Evolutionary conservation across 2,329 filamentous ascomycete species (phyloP), one percentile per base, ranked within the genome.

Genomic region (Colletotrichum sp.): DNA sequence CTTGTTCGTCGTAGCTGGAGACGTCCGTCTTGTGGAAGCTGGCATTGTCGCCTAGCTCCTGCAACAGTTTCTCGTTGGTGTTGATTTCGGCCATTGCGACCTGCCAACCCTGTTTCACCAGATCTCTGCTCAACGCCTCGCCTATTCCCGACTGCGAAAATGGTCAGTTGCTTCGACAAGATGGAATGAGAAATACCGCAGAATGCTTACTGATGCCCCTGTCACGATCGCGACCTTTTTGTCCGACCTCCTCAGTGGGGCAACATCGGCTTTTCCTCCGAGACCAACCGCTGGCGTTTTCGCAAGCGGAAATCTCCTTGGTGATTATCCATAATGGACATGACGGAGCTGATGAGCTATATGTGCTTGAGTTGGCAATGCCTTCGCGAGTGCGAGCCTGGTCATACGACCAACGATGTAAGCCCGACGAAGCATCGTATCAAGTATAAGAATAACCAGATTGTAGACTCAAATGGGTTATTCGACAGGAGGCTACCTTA

Each of bases 11-110:
- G 77, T 89, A 90, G 21, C 83, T 82, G n/a, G 81, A 78, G 3
- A 90, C 84, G 74, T 90, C 84, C 59, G 82, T 83, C 27, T 80
- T 76, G 27, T 85, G 82, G 79, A 88, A 90, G n/a, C 78, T 79
- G 3, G 84, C 84, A 4, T 80, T 81, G 8, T 81, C 71, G 59
- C 84, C 83, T 16, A 85, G 76, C 57, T 82, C 81, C 16, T 81
- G 73, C 9, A 82, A 81, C 16, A 79, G 76, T 21, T 79, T 76
- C 8, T 76, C 74, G 54, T 79, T 78, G 18, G 58, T 36, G 24
- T 82, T 82, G 66, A 86, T 82, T 55, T 85, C 87, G 29, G 84
- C 78, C 57, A 85, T 74, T 8, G 82, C 84, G 8, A 86, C 81
- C 6, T 75, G 75, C 79, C 80, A 82, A 24, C 77, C 77, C 69